These are phyloP conservation scores for Syzygium syzygioides DNA, from an alignment of 441 rosid species.

Conservation along the genomic window DNA sequence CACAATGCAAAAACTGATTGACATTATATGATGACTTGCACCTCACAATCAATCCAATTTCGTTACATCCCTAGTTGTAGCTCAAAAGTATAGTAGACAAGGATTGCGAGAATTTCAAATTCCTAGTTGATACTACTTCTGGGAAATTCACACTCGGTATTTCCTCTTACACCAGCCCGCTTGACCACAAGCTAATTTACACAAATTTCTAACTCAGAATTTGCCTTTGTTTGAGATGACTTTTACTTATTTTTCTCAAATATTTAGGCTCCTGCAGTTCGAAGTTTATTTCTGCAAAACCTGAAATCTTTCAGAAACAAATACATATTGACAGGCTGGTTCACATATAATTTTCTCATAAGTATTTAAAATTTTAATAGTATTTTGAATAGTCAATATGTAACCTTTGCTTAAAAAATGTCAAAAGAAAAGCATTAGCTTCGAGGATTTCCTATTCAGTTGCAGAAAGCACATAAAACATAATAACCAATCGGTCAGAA, in stretches of 20 bases:
- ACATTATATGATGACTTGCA: background rate
- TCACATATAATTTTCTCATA: background rate
- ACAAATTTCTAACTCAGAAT: background rate
- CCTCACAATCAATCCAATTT: background rate
- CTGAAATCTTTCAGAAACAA: background rate
- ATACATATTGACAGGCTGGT: background rate
- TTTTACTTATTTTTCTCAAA: background rate
- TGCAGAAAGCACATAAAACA: background rate
- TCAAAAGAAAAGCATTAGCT: background rate
- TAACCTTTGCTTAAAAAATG: background rate
- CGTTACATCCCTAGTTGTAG: background rate
- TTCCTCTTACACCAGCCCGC: background rate
- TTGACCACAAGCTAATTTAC: background rate
- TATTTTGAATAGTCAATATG: background rate
- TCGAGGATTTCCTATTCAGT: background rate
- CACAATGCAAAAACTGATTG: background rate
- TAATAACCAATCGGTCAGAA: background rate
- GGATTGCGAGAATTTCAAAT: background rate
- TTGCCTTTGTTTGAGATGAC: background rate
- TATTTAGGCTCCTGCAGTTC: background rate
- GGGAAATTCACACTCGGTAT: background rate
- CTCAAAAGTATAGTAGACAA: background rate
- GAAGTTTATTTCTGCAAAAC: background rate
- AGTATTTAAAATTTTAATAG: background rate
- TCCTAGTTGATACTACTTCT: background rate